A percentile compares a stretch with the other conserved stretches of the same genome.
Evolutionary conservation across 1,284 basidiomycete species (phyloP).

Genomic region (Ganoderma multipileum): DNA sequence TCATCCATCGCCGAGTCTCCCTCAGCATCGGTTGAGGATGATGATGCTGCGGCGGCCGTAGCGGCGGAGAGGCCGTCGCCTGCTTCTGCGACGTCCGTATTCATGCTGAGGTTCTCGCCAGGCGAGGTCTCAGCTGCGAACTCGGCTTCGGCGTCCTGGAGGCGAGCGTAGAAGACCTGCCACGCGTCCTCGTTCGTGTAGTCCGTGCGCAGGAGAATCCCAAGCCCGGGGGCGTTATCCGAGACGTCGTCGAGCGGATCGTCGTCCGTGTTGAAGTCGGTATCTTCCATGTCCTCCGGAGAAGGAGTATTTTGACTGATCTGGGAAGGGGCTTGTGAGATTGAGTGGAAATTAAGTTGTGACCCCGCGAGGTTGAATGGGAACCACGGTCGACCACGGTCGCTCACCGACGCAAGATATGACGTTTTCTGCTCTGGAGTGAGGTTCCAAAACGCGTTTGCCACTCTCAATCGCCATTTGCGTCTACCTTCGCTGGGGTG

Average conservation of each 20-base stretch:
- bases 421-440: slow-evolving; percentile 35
- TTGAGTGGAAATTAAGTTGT: neutral
- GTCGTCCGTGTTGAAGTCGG: slow-evolving; percentile 47
- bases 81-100: neutral
- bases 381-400: neutral
- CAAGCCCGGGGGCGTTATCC: slow-evolving; percentile 46
- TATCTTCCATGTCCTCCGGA: slow-evolving; percentile 24
- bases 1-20: slow-evolving; percentile 32
- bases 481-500: slow-evolving; percentile 50
- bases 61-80: slow-evolving; percentile 25
- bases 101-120: slow-evolving; percentile 30
- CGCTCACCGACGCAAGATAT: slow-evolving; percentile 30
- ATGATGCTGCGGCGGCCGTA: slow-evolving; percentile 26
- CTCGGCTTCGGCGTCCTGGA: slow-evolving; percentile 60
- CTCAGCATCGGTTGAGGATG: slow-evolving; percentile 27
- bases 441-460: slow-evolving; percentile 48
- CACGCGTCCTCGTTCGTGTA: slow-evolving; percentile 71
- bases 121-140: slow-evolving; percentile 40
- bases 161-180: slow-evolving; percentile 55
- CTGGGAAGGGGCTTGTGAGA: slow-evolving; percentile 6
- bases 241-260: slow-evolving; percentile 52
- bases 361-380: neutral
- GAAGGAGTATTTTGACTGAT: slow-evolving; percentile 29
- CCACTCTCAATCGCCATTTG: slow-evolving; percentile 45
- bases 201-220: slow-evolving; percentile 73